Base-by-base conservation (phyloP, 495 filamentous ascomycete species). In the Tuber brumale region DNA sequence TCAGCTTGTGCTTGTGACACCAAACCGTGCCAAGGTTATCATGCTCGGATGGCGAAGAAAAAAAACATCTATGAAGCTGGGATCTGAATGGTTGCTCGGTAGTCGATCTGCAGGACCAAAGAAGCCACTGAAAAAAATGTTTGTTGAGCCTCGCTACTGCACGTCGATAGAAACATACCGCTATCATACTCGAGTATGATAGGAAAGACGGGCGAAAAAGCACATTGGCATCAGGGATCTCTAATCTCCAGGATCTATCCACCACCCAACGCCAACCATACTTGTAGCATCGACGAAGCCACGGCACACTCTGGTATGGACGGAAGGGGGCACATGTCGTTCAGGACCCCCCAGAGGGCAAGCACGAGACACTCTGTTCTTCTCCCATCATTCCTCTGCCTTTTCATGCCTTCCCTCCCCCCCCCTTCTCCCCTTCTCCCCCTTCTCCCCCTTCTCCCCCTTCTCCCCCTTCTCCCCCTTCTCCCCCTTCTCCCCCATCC, bases 141-240 rank as follows among this genome's bases (percentile, higher is more conserved):
- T 66, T 66, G 57, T 66, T 35, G 57, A 66, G 57, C 57, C 57
- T 66, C 57, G 57, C 57, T 14, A 35, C 57, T 57, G n/a, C n/a
- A 61, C 10, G 9, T n/a, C 51, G 48, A 27, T 57, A 6, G 23
- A 57, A 12, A 23, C 48, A 57, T 23, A n/a, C n/a, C n/a, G n/a
- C n/a, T n/a, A n/a, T n/a, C n/a, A n/a, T n/a, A 45, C 43, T 14
- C 12, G 43, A 16, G 14, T 16, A 1, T 14, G 12, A 19, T 5
- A 23, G 46, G 46, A 48, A 48, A 48, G 46, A 51, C 19, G 21
- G 0, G 46, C 19, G 46, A 5, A 16, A 31, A 66, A 57, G 48
- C 21, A 66, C n/a, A 14, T 31, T 18, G 1, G 57, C 27, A 35
- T 66, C 57, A 35, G 27, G 57, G 57, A 66, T 66, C 57, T 27